A percentile compares a stretch with the other conserved stretches of the same genome.
phyloP scores from a whole-genome alignment of 2,329 filamentous ascomycete species.

The Aspergillus quadricinctus region DNA sequence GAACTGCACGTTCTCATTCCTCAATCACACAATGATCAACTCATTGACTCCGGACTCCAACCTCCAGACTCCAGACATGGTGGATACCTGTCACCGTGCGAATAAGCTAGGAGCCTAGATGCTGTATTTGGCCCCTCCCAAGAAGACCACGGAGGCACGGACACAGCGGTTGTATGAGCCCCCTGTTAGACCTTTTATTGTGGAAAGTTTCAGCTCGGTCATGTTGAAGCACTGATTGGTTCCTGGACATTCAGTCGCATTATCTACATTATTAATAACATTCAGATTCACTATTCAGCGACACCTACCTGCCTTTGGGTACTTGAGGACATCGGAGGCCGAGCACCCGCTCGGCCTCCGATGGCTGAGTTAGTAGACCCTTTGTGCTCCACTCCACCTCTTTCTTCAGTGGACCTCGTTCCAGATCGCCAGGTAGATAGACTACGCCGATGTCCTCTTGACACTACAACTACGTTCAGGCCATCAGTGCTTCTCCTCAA shows the following conservation, averaged over 20 bases:
- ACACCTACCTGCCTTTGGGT: background rate
- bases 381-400: background rate
- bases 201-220: background rate
- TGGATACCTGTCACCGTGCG: background rate
- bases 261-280: background rate
- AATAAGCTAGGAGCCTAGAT: background rate
- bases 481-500: background rate
- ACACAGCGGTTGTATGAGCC: background rate
- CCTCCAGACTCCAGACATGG: background rate
- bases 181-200: background rate
- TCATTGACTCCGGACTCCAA: background rate
- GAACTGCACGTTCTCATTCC: background rate
- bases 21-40: background rate
- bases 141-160: background rate
- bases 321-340: too few species aligned
- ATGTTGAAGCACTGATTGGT: background rate
- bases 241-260: background rate
- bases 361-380: background rate
- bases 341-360: too few species aligned
- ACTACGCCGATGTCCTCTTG: background rate
- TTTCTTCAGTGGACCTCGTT: background rate
- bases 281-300: background rate
- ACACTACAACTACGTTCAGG: background rate
- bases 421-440: background rate
- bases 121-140: background rate